Base-by-base conservation (phyloP, 805 yeast species). In the Cyberlindnera subsufficiens region DNA sequence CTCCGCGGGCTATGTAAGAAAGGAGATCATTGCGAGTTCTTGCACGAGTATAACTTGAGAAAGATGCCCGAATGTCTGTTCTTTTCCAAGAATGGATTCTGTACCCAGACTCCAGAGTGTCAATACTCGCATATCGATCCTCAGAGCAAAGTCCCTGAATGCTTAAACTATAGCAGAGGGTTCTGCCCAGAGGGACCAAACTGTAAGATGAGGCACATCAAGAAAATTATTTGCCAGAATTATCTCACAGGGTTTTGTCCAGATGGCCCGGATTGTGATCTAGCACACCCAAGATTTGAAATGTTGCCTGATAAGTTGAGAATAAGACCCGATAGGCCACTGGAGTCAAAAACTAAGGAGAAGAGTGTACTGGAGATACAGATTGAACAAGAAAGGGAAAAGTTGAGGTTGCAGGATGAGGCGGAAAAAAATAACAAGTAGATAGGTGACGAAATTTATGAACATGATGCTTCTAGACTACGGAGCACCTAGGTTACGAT, bases 41-140 rank as follows among this genome's bases (percentile, higher is more conserved):
- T 93, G 36, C 99, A 93, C 64, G 99, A 93, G 60, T 90, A 90
- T 59, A 91, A 93, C 58, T 67, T 93, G 54, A 73, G 95, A 46
- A 88, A 86, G 64, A 91, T 93, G 95, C 98, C 98, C 3, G 99
- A 93, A 63, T 93, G 99, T 63, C 76, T 88, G 19, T 86, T 87
- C 63, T 91, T 77, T 63, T 74, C 88, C 35, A 82, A 87, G 60
- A 69, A 71, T 49, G 95, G 95, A 6, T 82, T 74, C 53, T 91
- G 99, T 62, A 84, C 95, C 6, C 96, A 89, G 61, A 77, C 89
- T 0, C 93, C 96, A 1, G 99, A 93, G 59, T 93, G 99, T 61
- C 80, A 88, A 42, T 93, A 88, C 62, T 70, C 86, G 41, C 99
- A 93, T 60, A 81, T 90, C 25, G 96, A 90, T 59, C 96, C 97